These are phyloP conservation scores for Nannochloris sp. DNA, from an alignment of 139 green algal species.

Conservation along the genomic window DNA sequence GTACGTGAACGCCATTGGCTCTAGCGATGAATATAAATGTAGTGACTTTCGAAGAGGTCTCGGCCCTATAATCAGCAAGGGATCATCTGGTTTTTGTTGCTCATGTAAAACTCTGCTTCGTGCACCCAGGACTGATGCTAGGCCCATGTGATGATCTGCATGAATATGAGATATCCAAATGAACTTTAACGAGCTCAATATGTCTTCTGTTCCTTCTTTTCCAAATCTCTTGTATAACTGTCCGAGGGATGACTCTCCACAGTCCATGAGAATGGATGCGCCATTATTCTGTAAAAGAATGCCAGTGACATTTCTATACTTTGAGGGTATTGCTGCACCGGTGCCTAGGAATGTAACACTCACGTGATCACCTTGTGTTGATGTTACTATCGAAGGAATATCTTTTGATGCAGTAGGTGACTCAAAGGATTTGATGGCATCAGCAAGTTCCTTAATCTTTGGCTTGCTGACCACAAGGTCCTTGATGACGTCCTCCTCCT, in stretches of 20 bases:
- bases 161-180: slow-evolving; percentile 96
- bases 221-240: slow-evolving; percentile 77
- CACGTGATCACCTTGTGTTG: slow-evolving; percentile 15
- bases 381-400: slow-evolving; percentile 6
- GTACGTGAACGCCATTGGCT: slow-evolving; percentile 55
- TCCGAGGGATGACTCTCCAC: slow-evolving; percentile 74
- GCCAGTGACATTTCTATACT: slow-evolving; percentile 90
- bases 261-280: slow-evolving; percentile 75
- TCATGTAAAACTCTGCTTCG: slow-evolving; percentile 35
- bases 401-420: neutral
- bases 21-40: slow-evolving; percentile 41
- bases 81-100: slow-evolving; percentile 10
- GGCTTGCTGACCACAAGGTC: neutral
- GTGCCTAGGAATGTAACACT: slow-evolving; percentile 54
- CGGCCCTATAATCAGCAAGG: slow-evolving; percentile 79
- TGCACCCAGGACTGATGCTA: slow-evolving; percentile 50
- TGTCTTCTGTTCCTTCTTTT: slow-evolving; percentile 2
- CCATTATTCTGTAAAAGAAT: slow-evolving; percentile 62
- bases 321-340: slow-evolving; percentile 70
- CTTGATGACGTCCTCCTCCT: too few species aligned
- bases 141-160: slow-evolving; percentile 91
- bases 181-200: slow-evolving; percentile 21
- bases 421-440: neutral
- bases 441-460: neutral
- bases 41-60: slow-evolving; percentile 59